Conservation (phyloP, 2,329 filamentous ascomycete genomes). For the Colletotrichum navitas region DNA sequence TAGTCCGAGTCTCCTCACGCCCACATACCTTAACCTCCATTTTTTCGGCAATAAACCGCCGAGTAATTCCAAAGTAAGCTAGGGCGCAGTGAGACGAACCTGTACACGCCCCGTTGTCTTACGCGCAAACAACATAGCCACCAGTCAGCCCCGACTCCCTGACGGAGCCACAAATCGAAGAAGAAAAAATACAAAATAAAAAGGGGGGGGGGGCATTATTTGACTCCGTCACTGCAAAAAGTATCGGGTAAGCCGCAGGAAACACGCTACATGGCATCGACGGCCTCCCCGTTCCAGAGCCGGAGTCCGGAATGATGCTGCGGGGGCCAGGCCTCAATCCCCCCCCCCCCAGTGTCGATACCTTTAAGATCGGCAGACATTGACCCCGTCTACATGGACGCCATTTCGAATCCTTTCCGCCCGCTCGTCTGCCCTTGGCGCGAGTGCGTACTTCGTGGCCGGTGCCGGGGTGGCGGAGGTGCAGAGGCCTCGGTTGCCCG, state of each 20-base stretch:
- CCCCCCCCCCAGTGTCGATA: background rate
- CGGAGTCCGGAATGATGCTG: background rate
- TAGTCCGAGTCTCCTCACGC: background rate
- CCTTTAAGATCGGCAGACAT: background rate
- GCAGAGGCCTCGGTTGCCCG: background rate
- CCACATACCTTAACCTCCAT: background rate
- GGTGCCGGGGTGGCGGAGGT: background rate
- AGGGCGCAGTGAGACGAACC: too few species aligned
- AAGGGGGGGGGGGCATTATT: background rate
- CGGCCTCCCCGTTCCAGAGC: background rate
- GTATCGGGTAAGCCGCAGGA: background rate
- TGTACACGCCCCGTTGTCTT: too few species aligned
- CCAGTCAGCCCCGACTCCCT: background rate
- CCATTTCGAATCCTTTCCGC: background rate
- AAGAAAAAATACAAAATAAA: background rate
- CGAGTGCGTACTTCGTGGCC: background rate
- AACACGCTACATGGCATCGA: background rate
- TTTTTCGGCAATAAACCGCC: too few species aligned
- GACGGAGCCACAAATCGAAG: background rate
- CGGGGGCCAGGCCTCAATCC: too few species aligned
- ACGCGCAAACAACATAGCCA: background rate
- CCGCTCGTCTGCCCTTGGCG: background rate
- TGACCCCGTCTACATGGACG: background rate
- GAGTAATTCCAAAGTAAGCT: too few species aligned
- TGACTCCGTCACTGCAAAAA: background rate